phyloP scores from a whole-genome alignment of 1,139 yeast genomes.

The Taphrina communis region DNA sequence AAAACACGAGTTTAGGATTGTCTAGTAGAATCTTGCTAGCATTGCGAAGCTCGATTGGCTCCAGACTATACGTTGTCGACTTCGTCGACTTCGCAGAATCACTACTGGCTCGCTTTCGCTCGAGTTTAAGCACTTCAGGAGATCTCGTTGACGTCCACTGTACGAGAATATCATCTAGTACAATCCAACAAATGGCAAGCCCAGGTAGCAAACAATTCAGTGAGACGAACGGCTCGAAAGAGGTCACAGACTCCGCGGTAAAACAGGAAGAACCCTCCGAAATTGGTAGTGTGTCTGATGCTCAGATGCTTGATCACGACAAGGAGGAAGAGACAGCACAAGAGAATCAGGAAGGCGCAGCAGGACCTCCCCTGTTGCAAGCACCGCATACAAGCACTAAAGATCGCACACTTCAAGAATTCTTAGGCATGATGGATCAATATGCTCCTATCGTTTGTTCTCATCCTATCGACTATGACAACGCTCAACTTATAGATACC shows the following conservation, averaged over 20 bases:
- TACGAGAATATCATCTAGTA: too few species aligned
- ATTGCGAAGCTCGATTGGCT: too few species aligned
- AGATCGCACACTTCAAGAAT: slow-evolving; percentile 87
- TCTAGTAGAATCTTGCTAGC: neutral
- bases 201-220: too few species aligned
- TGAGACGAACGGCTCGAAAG: neutral
- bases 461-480: neutral
- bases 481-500: slow-evolving; percentile 62
- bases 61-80: too few species aligned
- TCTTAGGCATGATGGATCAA: slow-evolving; percentile 86
- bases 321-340: neutral
- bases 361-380: neutral
- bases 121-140: too few species aligned
- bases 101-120: too few species aligned
- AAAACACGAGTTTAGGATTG: neutral
- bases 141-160: too few species aligned
- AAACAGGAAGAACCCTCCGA: neutral
- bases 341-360: neutral
- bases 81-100: too few species aligned
- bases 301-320: slow-evolving; percentile 4
- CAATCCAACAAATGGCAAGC: too few species aligned
- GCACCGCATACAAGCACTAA: slow-evolving; percentile 26
- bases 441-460: slow-evolving; percentile 73
- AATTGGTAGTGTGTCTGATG: slow-evolving; percentile 10
- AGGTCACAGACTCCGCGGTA: neutral